These are phyloP conservation scores for Cyberlindnera samutprakarnensis DNA, from an alignment of 805 yeast species.

Conservation along the genomic window DNA sequence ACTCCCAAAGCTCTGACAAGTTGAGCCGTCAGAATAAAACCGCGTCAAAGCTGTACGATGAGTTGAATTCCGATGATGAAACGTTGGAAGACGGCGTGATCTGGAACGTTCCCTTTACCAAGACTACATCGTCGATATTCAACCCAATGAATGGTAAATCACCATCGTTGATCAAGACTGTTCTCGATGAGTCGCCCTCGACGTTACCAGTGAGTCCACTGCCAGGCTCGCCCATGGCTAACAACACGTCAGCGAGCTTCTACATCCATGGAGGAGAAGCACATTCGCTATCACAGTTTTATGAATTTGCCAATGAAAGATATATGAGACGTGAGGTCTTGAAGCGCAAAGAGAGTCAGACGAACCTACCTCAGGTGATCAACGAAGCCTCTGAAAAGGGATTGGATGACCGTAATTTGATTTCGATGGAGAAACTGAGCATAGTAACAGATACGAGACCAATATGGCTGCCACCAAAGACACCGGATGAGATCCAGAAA, in stretches of 20 bases:
- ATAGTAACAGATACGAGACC: slow-evolving; percentile 51
- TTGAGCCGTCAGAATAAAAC: slow-evolving; percentile 14
- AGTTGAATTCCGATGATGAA: slow-evolving; percentile 27
- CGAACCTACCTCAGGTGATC: slow-evolving; percentile 28
- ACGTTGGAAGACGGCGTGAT: slow-evolving; percentile 32
- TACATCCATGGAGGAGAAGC: slow-evolving; percentile 19
- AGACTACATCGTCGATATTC: slow-evolving; percentile 15
- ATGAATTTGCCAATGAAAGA: slow-evolving; percentile 13
- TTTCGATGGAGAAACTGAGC: slow-evolving; percentile 32
- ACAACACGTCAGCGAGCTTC: slow-evolving; percentile 2
- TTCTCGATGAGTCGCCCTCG: slow-evolving; percentile 17
- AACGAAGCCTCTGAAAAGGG: slow-evolving; percentile 31
- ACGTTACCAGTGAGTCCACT: slow-evolving; percentile 41
- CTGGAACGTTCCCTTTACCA: slow-evolving; percentile 48
- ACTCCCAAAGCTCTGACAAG: slow-evolving; percentile 26
- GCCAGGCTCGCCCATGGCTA: slow-evolving; percentile 28
- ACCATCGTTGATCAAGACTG: slow-evolving; percentile 13
- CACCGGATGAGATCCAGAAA: slow-evolving; percentile 40
- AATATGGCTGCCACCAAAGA: slow-evolving; percentile 62
- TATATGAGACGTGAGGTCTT: slow-evolving; percentile 13
- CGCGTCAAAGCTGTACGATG: slow-evolving; percentile 29
- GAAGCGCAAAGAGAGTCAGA: slow-evolving; percentile 11
- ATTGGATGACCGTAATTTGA: slow-evolving; percentile 51
- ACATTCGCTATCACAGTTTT: slow-evolving; percentile 17
- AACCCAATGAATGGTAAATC: slow-evolving; percentile 20